Evolutionary conservation across 208 protist species (phyloP).

Genomic region (Leishmania braziliensis): DNA sequence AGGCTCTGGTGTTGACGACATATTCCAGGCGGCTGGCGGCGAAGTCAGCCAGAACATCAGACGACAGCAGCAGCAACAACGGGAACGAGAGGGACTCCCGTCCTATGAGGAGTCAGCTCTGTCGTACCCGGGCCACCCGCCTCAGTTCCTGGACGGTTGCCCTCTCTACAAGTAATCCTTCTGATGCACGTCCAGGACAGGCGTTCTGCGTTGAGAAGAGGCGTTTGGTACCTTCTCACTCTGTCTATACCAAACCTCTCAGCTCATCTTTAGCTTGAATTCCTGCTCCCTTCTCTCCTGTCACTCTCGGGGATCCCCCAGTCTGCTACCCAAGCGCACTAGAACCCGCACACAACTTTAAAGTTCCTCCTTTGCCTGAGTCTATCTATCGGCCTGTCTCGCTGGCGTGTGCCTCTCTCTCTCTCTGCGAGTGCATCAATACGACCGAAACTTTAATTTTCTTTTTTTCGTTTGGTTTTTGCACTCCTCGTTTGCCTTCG

Average conservation of each 20-base stretch:
- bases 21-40: background rate
- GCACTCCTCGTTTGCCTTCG: background rate
- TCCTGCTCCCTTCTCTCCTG: background rate
- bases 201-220: background rate
- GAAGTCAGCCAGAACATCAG: background rate
- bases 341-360: background rate
- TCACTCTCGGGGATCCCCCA: background rate
- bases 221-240: background rate
- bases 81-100: conserved; percentile 4
- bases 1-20: background rate
- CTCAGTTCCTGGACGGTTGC: background rate
- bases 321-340: background rate
- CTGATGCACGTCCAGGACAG: background rate
- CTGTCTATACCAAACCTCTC: background rate
- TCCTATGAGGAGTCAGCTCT: conserved; percentile 15
- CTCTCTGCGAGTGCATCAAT: background rate
- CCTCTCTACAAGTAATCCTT: background rate
- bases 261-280: background rate
- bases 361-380: background rate
- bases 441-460: background rate
- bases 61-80: conserved; percentile 9
- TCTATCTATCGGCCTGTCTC: background rate
- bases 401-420: background rate
- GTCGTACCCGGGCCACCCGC: conserved; percentile 4
- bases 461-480: background rate